Conservation (phyloP, 345 rosid genomes). For the Mangifera indica region DNA sequence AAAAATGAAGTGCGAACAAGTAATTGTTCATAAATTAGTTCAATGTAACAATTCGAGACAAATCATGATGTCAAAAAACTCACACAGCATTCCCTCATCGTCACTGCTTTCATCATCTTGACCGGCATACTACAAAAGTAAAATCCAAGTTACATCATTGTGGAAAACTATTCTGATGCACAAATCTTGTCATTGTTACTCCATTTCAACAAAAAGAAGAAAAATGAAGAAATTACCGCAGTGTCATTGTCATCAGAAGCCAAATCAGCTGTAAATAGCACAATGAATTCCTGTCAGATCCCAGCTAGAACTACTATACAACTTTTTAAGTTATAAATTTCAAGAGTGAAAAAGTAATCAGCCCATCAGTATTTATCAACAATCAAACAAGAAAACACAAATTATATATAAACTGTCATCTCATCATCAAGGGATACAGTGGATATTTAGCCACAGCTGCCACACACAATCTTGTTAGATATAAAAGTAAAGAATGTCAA, state of each 20-base stretch:
- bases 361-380: not conserved
- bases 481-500: not conserved
- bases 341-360: not conserved
- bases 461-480: not conserved
- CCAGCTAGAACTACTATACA: not conserved
- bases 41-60: not conserved
- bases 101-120: conserved; percentile 70
- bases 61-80: conserved; percentile 35
- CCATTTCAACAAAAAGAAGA: not conserved
- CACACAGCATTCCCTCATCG: conserved; percentile 94
- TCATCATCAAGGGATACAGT: not conserved
- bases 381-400: not conserved
- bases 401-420: too few relatives aligned
- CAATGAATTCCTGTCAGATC: conserved; percentile 21
- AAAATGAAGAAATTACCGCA: conserved; percentile 40
- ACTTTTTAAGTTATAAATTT: not conserved
- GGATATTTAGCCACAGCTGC: not conserved
- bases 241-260: conserved; percentile 57
- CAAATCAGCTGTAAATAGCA: conserved; percentile 57
- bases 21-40: not conserved
- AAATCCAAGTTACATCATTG: conserved; percentile 8
- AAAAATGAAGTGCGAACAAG: not conserved
- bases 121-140: conserved; percentile 49
- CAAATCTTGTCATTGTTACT: not conserved
- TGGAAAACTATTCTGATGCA: not conserved